A percentile compares a stretch with the other conserved stretches of the same genome.
phyloP scores from a whole-genome alignment of 352 stramenopile genomes.

The Pythium phragmitis region DNA sequence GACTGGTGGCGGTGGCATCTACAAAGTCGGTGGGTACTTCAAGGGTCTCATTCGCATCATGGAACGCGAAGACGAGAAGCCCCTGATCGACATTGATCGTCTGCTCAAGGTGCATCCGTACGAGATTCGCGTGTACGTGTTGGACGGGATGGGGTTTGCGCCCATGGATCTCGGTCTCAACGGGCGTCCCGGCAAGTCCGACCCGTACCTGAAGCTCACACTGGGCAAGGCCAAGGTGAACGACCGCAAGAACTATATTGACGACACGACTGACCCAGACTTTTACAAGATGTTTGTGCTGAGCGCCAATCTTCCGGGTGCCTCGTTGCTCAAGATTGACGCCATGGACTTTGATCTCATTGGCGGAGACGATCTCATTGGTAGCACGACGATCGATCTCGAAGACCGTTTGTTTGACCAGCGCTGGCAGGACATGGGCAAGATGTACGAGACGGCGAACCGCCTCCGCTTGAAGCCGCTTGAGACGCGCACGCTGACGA shows the following conservation, averaged over 20 bases:
- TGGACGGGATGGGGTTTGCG: constrained; percentile 82
- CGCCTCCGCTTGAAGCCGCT: constrained; percentile 70
- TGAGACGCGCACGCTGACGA: constrained; percentile 83
- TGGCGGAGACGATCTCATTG: constrained; percentile 90
- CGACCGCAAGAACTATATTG: constrained; percentile 90
- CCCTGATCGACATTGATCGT: constrained; percentile 64
- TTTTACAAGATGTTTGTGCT: constrained; percentile 93
- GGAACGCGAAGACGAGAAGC: constrained; percentile 76
- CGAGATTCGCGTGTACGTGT: constrained; percentile 85
- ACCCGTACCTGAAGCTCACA: constrained; percentile 85
- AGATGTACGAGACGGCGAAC: constrained; percentile 79
- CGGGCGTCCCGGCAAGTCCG: constrained; percentile 78
- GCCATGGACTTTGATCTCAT: constrained; percentile 91
- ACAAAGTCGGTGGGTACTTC: constrained; percentile 86
- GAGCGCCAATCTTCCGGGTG: constrained; percentile 82
- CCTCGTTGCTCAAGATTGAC: constrained; percentile 85
- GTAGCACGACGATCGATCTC: constrained; percentile 91
- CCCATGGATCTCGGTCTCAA: constrained; percentile 88
- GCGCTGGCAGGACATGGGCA: constrained; percentile 84
- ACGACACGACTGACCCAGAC: constrained; percentile 84
- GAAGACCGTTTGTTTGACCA: constrained; percentile 92
- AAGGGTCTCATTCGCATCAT: constrained; percentile 92
- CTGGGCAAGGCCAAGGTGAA: constrained; percentile 86
- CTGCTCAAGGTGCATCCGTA: constrained; percentile 76
- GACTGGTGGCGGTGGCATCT: constrained; percentile 50